Conservation (phyloP, 2,329 filamentous ascomycete genomes). For the Nothomitra cinnamomea region DNA sequence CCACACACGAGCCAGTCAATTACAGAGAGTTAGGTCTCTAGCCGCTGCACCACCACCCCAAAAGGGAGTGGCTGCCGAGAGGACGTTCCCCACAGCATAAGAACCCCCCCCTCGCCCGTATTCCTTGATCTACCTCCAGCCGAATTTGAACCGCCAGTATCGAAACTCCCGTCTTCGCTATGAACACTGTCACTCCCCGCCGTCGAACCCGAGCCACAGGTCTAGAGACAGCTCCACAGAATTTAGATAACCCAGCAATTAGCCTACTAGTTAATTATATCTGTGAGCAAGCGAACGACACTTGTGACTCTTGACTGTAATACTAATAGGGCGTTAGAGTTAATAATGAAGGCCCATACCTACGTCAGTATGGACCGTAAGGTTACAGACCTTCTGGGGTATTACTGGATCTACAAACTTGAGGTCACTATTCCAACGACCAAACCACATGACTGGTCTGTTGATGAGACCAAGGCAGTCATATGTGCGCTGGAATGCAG, state of each 20-base stretch:
- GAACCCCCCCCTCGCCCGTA: neutral
- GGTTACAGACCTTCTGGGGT: too few species aligned
- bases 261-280: neutral
- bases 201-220: too few species aligned
- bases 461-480: neutral
- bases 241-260: neutral
- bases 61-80: too few species aligned
- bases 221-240: neutral
- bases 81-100: neutral
- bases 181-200: too few species aligned
- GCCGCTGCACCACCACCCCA: too few species aligned
- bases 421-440: neutral
- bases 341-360: too few species aligned
- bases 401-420: too few species aligned
- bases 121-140: too few species aligned
- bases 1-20: too few species aligned
- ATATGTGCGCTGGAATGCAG: neutral
- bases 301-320: neutral
- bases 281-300: too few species aligned
- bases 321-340: slow-evolving; percentile 1
- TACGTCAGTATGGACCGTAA: neutral
- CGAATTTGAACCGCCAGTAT: slow-evolving; percentile 1
- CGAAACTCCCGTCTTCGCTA: neutral
- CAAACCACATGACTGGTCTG: neutral
- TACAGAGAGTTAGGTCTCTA: too few species aligned